Base-by-base conservation (phyloP, 2,329 filamentous ascomycete species). In the Colletotrichum caudatum region DNA sequence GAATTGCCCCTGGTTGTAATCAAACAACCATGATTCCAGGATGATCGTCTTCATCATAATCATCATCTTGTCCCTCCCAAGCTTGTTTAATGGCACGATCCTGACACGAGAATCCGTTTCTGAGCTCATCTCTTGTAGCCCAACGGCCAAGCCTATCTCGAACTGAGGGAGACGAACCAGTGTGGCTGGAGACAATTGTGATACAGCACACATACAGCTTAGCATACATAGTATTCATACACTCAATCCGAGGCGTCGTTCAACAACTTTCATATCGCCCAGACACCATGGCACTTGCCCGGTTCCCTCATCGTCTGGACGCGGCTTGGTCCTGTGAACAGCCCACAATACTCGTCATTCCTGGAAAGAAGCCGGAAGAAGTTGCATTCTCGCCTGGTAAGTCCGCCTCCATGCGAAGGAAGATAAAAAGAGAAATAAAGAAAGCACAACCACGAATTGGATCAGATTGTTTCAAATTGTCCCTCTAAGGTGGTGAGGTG, bases 391-490 rank as follows among this genome's bases (percentile, higher is more conserved):
- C 14, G 50, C 50, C 7, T 9, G 14, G 23, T 29, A 4, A 16
- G 14, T 26, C 26, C 26, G 14, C 14, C 18, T 3, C 14, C 7
- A 8, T 11, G 29, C 0, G 29, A 18, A 62, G 16, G 8, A 11
- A 23, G 2, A 8, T 18, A 26, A 35, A 29, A 5, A 66, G n/a
- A n/a, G 48, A 62, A 20, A 48, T 35, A 16, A 58, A 59, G 23
- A 12, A 64, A 65, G 33, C 37, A 58, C 70, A 72, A 72, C 69
- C 74, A 79, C 76, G 60, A 70, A 70, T 83, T 87, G 85, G 88
- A 90, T 91, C 89, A 89, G 89, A 87, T 85, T 80, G 80, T 81
- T 85, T 89, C 88, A 90, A 78, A 90, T 88, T 91, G 88, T 85
- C 87, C 85, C 84, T 85, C 78, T 68, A 80, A 85, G 87, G 88